Conservation (phyloP, 2,329 filamentous ascomycete species). For the Stagonosporopsis cucurbitacearum region DNA sequence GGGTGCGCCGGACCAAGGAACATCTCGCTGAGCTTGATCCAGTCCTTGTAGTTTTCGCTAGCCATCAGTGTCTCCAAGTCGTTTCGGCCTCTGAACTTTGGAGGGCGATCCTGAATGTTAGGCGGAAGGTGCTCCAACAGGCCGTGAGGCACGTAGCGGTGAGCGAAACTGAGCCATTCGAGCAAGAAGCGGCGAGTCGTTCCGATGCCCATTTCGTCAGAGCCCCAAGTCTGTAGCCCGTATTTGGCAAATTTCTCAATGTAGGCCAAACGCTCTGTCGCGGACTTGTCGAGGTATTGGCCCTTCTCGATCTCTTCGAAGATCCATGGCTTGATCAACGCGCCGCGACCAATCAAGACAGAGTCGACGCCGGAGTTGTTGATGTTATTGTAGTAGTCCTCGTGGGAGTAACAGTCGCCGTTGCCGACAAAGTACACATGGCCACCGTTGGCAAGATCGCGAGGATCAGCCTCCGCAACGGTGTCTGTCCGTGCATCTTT, state of each 20-base stretch:
- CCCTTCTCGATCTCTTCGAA: slow-evolving; percentile 94
- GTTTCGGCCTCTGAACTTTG: slow-evolving; percentile 80
- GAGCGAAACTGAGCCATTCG: slow-evolving; percentile 93
- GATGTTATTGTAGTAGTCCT: slow-evolving; percentile 82
- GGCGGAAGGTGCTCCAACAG: slow-evolving; percentile 88
- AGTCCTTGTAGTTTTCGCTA: slow-evolving; percentile 92
- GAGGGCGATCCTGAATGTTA: slow-evolving; percentile 85
- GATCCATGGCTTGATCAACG: slow-evolving; percentile 96
- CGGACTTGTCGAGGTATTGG: slow-evolving; percentile 95
- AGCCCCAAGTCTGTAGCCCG: slow-evolving; percentile 93
- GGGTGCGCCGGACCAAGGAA: slow-evolving; percentile 90
- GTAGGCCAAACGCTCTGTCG: slow-evolving; percentile 81
- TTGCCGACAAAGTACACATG: slow-evolving; percentile 94
- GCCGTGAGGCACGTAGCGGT: slow-evolving; percentile 89
- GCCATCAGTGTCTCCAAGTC: slow-evolving; percentile 93
- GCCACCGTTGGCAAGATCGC: slow-evolving; percentile 70
- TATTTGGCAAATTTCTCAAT: slow-evolving; percentile 90
- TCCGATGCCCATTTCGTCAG: slow-evolving; percentile 91
- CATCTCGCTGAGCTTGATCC: slow-evolving; percentile 99
- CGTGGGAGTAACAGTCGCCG: slow-evolving; percentile 92
- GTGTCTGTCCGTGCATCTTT: slow-evolving; percentile 76
- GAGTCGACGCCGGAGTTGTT: slow-evolving; percentile 81
- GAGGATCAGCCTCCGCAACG: slow-evolving; percentile 74
- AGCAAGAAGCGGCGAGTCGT: slow-evolving; percentile 90
- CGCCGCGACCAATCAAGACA: slow-evolving; percentile 97